Base-by-base conservation (phyloP, 768 basidiomycete species). In the Suillus subaureus region DNA sequence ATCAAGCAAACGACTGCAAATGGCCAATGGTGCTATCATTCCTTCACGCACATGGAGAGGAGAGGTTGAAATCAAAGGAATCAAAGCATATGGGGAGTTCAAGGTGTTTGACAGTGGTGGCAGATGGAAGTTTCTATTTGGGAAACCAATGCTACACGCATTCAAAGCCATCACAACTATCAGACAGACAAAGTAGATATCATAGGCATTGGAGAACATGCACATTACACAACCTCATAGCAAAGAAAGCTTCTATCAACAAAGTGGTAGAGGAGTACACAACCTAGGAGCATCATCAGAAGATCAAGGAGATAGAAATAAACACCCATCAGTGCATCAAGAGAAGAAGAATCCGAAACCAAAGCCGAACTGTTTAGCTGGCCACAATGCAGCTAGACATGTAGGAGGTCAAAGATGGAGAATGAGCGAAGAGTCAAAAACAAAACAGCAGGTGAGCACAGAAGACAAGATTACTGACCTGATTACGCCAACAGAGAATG, bases 11-110 rank as follows among this genome's bases (percentile, higher is more conserved):
- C 31, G 33, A 2, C 65, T 81, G 1, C 57, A 72, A 2, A 79
- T 81, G 79, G 80, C 79, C 23, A 72, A 77, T 66, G 75, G 79
- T 0, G 11, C 54, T 0, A 28, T 67, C 1, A 61, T 64, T 2
- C 62, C 64, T 3, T 69, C 67, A 0, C 12, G 61, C 37, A 68
- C 64, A 1, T 70, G 69, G 71, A 28, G 23, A n/a, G 68, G 68
- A 0, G n/a, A 45, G 3, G 21, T 45, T 9, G 8, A 12, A 1
- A 61, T 63, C 60, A 35, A 6, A 15, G 15, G 26, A n/a, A 16
- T 40, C 15, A 9, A 23, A 43, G 37, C 6, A 0, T 9, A 39
- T 13, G 39, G 12, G n/a, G 15, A 35, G 11, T 69, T 69, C 43
- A 57, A 69, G 47, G 49, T 61, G 51, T 35, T 64, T 61, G 62